Conservation (phyloP, 371 early-diverging fungal genomes). For the Haplosporangium sp. region DNA sequence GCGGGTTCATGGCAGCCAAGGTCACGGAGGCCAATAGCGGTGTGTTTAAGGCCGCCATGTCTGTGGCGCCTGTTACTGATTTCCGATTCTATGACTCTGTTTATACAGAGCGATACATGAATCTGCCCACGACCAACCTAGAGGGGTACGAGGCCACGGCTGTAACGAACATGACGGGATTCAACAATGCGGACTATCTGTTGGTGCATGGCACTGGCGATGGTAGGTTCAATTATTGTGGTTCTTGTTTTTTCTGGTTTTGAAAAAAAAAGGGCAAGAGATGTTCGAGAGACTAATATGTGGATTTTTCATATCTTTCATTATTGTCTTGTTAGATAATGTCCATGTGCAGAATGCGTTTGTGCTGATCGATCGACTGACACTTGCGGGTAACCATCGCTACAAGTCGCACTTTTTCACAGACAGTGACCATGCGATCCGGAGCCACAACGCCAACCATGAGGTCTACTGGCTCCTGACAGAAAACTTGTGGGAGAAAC, state of each 20-base stretch:
- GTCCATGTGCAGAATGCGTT: constrained; percentile 94
- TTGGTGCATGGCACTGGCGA: constrained; percentile 95
- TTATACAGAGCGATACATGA: constrained; percentile 98
- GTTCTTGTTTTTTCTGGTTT: background rate
- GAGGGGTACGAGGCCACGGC: constrained; percentile 85
- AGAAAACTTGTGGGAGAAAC: constrained; percentile 36
- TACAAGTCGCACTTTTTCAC: constrained; percentile 88
- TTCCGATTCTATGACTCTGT: constrained; percentile 84
- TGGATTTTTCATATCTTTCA: no score
- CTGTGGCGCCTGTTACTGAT: constrained; percentile 97
- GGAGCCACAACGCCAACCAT: constrained; percentile 71
- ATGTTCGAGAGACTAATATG: no score
- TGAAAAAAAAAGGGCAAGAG: no score
- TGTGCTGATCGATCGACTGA: constrained; percentile 80
- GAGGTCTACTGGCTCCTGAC: constrained; percentile 62
- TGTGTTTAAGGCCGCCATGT: constrained; percentile 86
- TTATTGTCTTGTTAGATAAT: constrained; percentile 50
- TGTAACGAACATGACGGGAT: constrained; percentile 85
- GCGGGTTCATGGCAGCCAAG: constrained; percentile 91
- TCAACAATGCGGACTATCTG: constrained; percentile 80
- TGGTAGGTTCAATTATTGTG: constrained; percentile 61
- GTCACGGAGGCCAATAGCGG: constrained; percentile 87
- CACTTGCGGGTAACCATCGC: constrained; percentile 74
- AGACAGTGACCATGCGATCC: constrained; percentile 93
- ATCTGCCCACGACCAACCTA: constrained; percentile 80